Base-by-base conservation (phyloP, 257 asterid species). In the Anisodus tanguticus region DNA sequence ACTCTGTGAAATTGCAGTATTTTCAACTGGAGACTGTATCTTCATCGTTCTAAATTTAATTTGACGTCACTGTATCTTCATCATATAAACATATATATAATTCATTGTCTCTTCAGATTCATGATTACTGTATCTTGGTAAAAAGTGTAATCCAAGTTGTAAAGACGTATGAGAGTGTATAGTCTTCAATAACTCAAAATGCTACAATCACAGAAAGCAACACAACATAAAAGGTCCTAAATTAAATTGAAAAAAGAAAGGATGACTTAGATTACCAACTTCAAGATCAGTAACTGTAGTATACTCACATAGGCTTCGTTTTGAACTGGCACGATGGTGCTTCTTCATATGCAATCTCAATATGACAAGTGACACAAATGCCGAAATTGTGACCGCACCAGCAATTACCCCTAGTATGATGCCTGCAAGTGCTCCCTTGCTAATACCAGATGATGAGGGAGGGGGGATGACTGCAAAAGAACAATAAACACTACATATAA, bases 381-480 rank as follows among this genome's bases (percentile, higher is more conserved):
- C 97, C 78, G 99, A 82, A 31, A 95, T 60, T 3, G 89, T 86
- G 86, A 90, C 91, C 37, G 98, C 87, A 83, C 95, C 98, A 70
- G 95, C 99, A 82, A 95, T 86, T 2, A 94, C 88, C 83, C 98
- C 99, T 69, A 92, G 82, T 85, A 94, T 88, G 80, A 95, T 86
- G 79, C 99, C 98, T 68, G 90, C 98, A 67, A 97, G 57, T 15
- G 95, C 97, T 70, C 98, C 98, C 87, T 89, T 94, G 93, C 97
- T 93, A 86, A 93, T 26, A 85, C 97, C 90, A 71, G 97, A 85
- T 19, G 91, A 85, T 16, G 95, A 85, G 47, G 93, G 26, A 53
- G 54, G 5, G 54, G 76, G 83, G 54, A 88, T 57, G 22, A 81
- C 98, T 97, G 98, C 91, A 86, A 86, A 72, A 82, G 55, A 35